Evolutionary conservation across 2,329 filamentous ascomycete species (phyloP).

Genomic region (Trichoderma citrinoviride): DNA sequence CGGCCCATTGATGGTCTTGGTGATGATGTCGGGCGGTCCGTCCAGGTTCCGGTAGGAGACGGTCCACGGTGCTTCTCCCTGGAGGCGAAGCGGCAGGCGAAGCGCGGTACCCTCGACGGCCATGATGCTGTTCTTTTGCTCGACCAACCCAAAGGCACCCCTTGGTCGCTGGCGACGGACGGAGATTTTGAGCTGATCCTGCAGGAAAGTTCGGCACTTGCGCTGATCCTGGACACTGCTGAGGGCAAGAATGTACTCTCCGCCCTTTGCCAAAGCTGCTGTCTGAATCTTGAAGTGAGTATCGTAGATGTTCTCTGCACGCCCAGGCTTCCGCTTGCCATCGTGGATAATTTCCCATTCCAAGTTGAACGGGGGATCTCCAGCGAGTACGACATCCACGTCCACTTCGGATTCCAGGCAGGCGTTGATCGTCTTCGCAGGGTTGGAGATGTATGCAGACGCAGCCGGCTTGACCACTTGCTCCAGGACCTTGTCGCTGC

Average conservation of each 20-base stretch:
- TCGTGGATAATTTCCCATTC: constrained; percentile 93
- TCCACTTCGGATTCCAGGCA: constrained; percentile 81
- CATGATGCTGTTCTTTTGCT: constrained; percentile 71
- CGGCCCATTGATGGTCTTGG: constrained; percentile 49
- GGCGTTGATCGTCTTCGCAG: constrained; percentile 56
- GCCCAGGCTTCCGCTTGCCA: constrained; percentile 73
- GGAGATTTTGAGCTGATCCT: constrained; percentile 79
- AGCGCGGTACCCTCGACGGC: constrained; percentile 74
- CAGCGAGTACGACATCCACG: constrained; percentile 70
- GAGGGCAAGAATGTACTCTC: constrained; percentile 84
- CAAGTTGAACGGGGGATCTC: constrained; percentile 82
- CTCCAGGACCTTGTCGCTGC: constrained; percentile 64
- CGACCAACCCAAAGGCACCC: constrained; percentile 79
- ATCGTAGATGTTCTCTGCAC: constrained; percentile 60
- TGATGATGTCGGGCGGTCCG: constrained; percentile 45
- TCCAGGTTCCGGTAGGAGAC: constrained; percentile 71
- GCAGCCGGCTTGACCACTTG: constrained; percentile 94
- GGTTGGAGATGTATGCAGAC: constrained; percentile 66
- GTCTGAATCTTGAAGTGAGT: constrained; percentile 71
- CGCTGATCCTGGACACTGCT: constrained; percentile 83
- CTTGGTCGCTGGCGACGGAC: constrained; percentile 87
- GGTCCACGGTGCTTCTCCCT: constrained; percentile 81
- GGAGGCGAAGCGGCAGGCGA: constrained; percentile 76
- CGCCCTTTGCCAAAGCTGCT: constrained; percentile 70
- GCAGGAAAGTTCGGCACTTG: constrained; percentile 80